Evolutionary conservation across 192 early-diverging fungal genomes (phyloP).

Genomic region (Pilobolus umbonatus): DNA sequence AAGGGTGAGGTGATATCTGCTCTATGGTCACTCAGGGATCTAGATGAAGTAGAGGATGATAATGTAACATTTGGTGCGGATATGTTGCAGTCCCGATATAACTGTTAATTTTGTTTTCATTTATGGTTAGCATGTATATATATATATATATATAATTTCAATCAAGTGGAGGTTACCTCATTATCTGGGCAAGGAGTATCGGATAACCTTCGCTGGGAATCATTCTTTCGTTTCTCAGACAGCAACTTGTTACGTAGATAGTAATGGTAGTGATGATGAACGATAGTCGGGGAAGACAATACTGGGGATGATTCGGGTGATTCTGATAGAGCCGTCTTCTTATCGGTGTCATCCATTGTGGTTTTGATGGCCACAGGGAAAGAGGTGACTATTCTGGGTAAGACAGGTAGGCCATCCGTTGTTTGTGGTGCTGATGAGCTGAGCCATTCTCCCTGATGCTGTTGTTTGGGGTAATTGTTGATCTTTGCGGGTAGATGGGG

Average conservation of each 20-base stretch:
- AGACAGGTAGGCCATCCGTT: not conserved
- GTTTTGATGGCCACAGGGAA: not conserved
- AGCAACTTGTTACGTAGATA: constrained; percentile 16
- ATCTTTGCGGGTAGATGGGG: not conserved
- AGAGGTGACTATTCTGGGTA: not conserved
- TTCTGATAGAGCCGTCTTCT: not conserved
- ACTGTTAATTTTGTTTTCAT: not conserved
- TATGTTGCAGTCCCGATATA: too few species aligned
- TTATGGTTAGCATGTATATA: not conserved
- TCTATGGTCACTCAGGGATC: not conserved
- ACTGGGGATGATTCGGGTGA: constrained; percentile 7
- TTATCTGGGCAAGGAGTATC: not conserved
- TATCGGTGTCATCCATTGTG: not conserved
- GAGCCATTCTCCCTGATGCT: not conserved
- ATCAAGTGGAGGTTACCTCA: not conserved
- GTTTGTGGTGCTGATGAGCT: not conserved
- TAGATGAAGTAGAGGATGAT: not conserved
- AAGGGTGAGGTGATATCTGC: not conserved
- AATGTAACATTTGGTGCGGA: not conserved
- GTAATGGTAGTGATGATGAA: constrained; percentile 36
- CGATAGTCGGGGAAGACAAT: constrained; percentile 7
- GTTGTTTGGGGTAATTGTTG: not conserved
- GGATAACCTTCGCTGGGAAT: not conserved
- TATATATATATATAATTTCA: not conserved
- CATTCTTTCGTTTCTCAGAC: constrained; percentile 11